A percentile compares a stretch with the other conserved stretches of the same genome.
phyloP scores from a whole-genome alignment of 345 rosid species.

The Rubroshorea leprosula region DNA sequence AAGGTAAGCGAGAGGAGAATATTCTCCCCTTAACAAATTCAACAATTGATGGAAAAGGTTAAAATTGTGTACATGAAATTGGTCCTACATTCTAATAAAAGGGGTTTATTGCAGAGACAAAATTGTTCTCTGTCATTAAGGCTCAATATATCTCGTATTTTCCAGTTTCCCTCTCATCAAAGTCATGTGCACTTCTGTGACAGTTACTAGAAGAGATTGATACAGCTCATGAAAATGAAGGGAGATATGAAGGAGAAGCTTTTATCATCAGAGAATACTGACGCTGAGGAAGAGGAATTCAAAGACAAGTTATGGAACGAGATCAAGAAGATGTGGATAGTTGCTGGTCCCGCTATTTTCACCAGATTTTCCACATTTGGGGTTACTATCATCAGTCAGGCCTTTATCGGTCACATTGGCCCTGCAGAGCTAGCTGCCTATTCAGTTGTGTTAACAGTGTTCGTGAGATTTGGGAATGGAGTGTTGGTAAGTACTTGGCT shows the following conservation, averaged over 20 bases:
- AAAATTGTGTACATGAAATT: too few species aligned
- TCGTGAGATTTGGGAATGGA: slow-evolving; percentile 61
- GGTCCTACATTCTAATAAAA: too few species aligned
- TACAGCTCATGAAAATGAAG: slow-evolving; percentile 13
- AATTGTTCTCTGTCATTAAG: not conserved
- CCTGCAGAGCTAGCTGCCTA: slow-evolving; percentile 60
- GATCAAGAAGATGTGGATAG: slow-evolving; percentile 58
- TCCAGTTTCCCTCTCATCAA: not conserved
- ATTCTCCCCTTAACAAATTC: too few species aligned
- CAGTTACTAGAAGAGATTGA: not conserved
- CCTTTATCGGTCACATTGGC: slow-evolving; percentile 70
- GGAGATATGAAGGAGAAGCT: slow-evolving; percentile 30
- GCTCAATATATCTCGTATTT: not conserved
- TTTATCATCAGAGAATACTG: slow-evolving; percentile 9
- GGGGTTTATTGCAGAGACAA: not conserved
- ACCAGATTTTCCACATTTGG: slow-evolving; percentile 64
- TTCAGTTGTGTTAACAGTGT: slow-evolving; percentile 56
- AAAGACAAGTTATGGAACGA: slow-evolving; percentile 48
- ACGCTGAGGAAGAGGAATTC: slow-evolving; percentile 18
- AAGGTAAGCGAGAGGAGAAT: too few species aligned
- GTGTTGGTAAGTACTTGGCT: slow-evolving; percentile 35
- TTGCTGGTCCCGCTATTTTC: slow-evolving; percentile 77
- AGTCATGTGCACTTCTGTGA: not conserved
- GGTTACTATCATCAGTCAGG: slow-evolving; percentile 46
- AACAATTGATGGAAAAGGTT: too few species aligned